These are phyloP conservation scores for Fragilaria crotonensis DNA, from an alignment of 108 stramenopile genomes.

Conservation along the genomic window DNA sequence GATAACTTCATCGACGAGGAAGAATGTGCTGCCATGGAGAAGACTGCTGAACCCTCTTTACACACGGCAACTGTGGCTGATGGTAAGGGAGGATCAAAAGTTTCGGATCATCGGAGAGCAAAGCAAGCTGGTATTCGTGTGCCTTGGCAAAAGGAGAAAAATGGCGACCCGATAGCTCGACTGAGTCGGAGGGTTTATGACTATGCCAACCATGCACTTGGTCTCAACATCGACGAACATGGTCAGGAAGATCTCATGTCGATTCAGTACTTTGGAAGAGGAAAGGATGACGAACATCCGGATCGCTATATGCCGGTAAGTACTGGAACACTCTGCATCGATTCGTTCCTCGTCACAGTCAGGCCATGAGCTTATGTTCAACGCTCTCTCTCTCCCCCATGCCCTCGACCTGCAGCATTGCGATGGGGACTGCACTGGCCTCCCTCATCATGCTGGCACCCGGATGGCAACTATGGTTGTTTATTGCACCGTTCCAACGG, in stretches of 20 bases:
- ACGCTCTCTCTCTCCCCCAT: not conserved
- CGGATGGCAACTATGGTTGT: slow-evolving; percentile 93
- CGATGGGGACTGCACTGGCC: slow-evolving; percentile 77
- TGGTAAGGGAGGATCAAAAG: slow-evolving; percentile 58
- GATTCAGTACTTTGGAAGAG: slow-evolving; percentile 80
- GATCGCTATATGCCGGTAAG: slow-evolving; percentile 80
- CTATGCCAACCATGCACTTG: slow-evolving; percentile 71
- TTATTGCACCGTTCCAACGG: slow-evolving; percentile 81
- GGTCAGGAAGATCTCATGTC: slow-evolving; percentile 84
- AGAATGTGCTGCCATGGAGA: slow-evolving; percentile 76
- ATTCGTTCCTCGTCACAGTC: not conserved
- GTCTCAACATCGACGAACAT: slow-evolving; percentile 46
- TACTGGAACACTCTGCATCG: not conserved
- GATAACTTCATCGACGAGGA: slow-evolving; percentile 68
- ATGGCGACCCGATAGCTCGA: slow-evolving; percentile 49
- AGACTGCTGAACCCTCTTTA: slow-evolving; percentile 39
- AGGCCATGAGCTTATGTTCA: not conserved
- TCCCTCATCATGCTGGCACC: slow-evolving; percentile 49
- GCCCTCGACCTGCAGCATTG: slow-evolving; percentile 19
- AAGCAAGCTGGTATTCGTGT: slow-evolving; percentile 72
- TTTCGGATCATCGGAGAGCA: slow-evolving; percentile 55
- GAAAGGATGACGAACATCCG: slow-evolving; percentile 38
- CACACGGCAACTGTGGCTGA: slow-evolving; percentile 74
- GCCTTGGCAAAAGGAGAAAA: slow-evolving; percentile 45
- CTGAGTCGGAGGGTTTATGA: slow-evolving; percentile 68